A percentile compares a stretch with the other conserved stretches of the same genome.
phyloP scores from a whole-genome alignment of 179 eudicot genomes.

The Corrigiola litoralis region DNA sequence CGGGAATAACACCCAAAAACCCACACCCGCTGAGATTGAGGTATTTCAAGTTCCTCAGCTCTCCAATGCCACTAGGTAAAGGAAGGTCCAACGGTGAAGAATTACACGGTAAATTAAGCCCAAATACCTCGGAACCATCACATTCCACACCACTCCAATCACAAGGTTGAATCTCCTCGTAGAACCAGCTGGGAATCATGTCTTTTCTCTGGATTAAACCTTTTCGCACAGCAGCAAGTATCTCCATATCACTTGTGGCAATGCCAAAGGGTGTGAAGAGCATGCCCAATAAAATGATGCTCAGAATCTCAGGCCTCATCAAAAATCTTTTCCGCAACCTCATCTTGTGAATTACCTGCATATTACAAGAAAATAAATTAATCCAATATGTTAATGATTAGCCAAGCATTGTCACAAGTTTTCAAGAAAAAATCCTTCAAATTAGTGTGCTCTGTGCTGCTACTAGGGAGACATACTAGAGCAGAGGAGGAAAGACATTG shows the following conservation, averaged over 20 bases:
- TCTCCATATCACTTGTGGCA: slow-evolving; percentile 36
- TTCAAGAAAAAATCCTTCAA: no score
- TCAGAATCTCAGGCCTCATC: neutral
- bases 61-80: slow-evolving; percentile 45
- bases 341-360: slow-evolving; percentile 12
- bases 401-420: no score
- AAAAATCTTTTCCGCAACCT: no score
- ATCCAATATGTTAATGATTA: no score
- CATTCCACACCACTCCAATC: slow-evolving; percentile 70
- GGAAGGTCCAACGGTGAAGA: slow-evolving; percentile 47
- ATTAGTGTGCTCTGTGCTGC: no score
- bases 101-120: slow-evolving; percentile 49
- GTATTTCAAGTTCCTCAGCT: slow-evolving; percentile 45
- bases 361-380: neutral
- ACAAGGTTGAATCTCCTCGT: slow-evolving; percentile 49
- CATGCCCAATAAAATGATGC: slow-evolving; percentile 31
- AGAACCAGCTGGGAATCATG: slow-evolving; percentile 61
- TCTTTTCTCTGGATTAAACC: slow-evolving; percentile 37
- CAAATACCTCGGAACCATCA: slow-evolving; percentile 35
- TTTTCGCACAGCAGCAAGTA: slow-evolving; percentile 44
- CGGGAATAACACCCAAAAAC: slow-evolving; percentile 46
- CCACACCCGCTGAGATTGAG: slow-evolving; percentile 75
- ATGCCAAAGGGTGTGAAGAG: slow-evolving; percentile 25
- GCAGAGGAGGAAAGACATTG: no score
- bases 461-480: no score